phyloP scores from a whole-genome alignment of 2,329 filamentous ascomycete genomes.

The Aspergillus carbonarius region DNA sequence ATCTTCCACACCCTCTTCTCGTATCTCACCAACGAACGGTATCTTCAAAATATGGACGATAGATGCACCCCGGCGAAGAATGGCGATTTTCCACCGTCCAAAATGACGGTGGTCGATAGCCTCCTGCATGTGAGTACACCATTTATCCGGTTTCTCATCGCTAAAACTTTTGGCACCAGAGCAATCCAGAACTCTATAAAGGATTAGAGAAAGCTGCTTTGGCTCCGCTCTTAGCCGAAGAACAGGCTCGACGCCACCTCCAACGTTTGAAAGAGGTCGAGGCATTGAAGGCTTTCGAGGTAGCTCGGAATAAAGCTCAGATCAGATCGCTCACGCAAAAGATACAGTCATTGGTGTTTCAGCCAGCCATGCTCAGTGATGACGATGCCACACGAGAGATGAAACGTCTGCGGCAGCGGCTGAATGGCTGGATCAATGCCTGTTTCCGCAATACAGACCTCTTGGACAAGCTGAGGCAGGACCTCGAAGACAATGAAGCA shows the following conservation, averaged over 20 bases:
- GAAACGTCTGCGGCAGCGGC: slow-evolving; percentile 8
- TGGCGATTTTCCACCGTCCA: background rate
- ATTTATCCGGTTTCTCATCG: background rate
- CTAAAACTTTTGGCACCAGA: background rate
- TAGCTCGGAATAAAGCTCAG: slow-evolving; percentile 7
- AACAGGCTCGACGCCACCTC: background rate
- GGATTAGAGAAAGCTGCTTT: background rate
- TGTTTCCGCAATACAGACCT: slow-evolving; percentile 7
- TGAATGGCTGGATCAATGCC: slow-evolving; percentile 16
- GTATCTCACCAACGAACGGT: too few relatives aligned
- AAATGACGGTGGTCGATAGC: background rate
- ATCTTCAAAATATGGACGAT: background rate
- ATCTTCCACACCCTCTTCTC: too few relatives aligned
- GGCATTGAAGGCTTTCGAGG: background rate
- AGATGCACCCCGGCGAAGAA: background rate
- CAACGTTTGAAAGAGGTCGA: background rate
- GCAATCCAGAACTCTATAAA: background rate
- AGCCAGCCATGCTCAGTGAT: slow-evolving; percentile 12
- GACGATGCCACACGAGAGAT: slow-evolving; percentile 13
- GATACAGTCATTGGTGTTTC: background rate
- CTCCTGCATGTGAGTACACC: background rate
- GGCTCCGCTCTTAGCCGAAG: background rate
- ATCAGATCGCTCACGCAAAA: slow-evolving; percentile 7
- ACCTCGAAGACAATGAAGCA: background rate
- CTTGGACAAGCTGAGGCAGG: background rate